Evolutionary conservation across 768 basidiomycete species (phyloP), one percentile per base, ranked within the genome.

Genomic region (Lanmaoa pseudosensibilis): DNA sequence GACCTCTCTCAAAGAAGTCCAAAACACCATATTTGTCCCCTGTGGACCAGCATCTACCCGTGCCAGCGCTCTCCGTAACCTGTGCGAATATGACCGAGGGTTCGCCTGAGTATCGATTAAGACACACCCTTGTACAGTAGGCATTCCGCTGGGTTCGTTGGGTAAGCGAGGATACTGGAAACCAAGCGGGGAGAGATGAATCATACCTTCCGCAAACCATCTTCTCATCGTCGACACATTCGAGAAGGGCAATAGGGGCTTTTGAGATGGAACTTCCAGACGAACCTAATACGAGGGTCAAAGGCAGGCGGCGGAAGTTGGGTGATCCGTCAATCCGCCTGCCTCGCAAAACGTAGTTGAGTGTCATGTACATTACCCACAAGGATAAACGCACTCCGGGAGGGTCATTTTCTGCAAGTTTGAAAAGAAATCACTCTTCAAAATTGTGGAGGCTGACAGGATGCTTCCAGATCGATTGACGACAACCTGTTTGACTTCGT

Each of bases 331-430:
- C 93, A 39, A 98, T 92, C 18, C 94, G 88, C 65, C 89, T 86
- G 61, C 15, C 40, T 33, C 54, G 15, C 34, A 13, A 58, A 57
- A 52, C 1, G 15, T 21, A 4, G 27, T 49, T 54, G 21, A 62
- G 54, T 34, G 50, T 50, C 50, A 55, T 32, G 30, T 41, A 44
- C 19, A 30, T 44, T 36, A 19, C 16, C n/a, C 15, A 55, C 3
- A 16, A 39, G 13, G 21, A 50, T 6, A 50, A 50, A 58, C 87
- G 58, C 58, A 95, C 90, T 98, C 97, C 0, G 94, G 91, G 3
- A 99, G 77, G 4, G 92, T 91, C 86, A 97, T 93, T 77, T 98
- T 98, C 74, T 98, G 97, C 33, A 98, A 69, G 67, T 92, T 92
- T 7, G 85, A 85, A 80, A 95, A 95, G 78, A 94, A 93, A 68